phyloP scores from a whole-genome alignment of 805 yeast genomes.

The Vanderwaltozyma polyspora region DNA sequence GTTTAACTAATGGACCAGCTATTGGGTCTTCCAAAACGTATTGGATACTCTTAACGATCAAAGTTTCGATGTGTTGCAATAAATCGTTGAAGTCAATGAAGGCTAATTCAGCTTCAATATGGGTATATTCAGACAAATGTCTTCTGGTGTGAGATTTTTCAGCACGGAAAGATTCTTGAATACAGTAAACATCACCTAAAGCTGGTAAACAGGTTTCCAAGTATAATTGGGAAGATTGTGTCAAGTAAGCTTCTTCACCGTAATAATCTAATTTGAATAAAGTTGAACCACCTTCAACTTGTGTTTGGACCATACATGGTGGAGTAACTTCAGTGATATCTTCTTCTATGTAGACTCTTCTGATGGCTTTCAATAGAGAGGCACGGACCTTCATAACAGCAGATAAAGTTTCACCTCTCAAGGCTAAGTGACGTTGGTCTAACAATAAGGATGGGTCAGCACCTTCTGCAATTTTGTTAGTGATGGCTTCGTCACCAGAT shows the following conservation, averaged over 20 bases:
- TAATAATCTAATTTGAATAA: slow-evolving; percentile 86
- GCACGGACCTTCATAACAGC: slow-evolving; percentile 95
- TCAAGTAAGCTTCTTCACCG: slow-evolving; percentile 91
- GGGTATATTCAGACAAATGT: slow-evolving; percentile 94
- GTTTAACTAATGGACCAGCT: slow-evolving; percentile 80
- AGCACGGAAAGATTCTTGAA: slow-evolving; percentile 98
- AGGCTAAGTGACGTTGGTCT: slow-evolving; percentile 91
- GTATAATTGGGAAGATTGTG: slow-evolving; percentile 95
- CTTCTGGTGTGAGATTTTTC: slow-evolving; percentile 98
- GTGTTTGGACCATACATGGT: slow-evolving; percentile 99
- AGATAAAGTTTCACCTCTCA: slow-evolving; percentile 90
- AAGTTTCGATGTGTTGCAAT: slow-evolving; percentile 71
- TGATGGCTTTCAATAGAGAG: slow-evolving; percentile 54
- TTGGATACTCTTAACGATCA: slow-evolving; percentile 57
- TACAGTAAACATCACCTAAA: slow-evolving; percentile 92
- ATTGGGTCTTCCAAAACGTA: slow-evolving; percentile 81
- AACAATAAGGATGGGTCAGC: slow-evolving; percentile 87
- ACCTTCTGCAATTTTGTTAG: slow-evolving; percentile 87
- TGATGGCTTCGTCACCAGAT: slow-evolving; percentile 86
- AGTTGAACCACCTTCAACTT: slow-evolving; percentile 98
- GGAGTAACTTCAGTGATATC: slow-evolving; percentile 86
- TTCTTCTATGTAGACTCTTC: slow-evolving; percentile 69
- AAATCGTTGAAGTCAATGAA: slow-evolving; percentile 82
- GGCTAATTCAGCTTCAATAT: slow-evolving; percentile 88
- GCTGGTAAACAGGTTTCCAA: slow-evolving; percentile 94